phyloP scores from a whole-genome alignment of 345 rosid species.

The Syzygium jambos region DNA sequence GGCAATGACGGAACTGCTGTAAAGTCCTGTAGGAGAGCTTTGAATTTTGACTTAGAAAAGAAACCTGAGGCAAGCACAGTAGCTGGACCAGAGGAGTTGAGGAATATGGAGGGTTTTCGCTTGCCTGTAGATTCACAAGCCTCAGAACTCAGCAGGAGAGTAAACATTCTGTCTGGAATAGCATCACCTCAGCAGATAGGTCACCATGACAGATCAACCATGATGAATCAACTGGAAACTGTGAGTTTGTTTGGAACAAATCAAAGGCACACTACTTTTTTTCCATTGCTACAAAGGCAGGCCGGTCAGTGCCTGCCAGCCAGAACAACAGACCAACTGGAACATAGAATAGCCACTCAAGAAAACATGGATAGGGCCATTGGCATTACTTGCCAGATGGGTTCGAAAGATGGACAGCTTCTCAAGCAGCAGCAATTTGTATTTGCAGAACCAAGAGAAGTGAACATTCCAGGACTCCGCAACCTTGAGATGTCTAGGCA shows the following conservation, averaged over 20 bases:
- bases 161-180: constrained; percentile 6
- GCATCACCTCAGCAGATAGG: constrained; percentile 13
- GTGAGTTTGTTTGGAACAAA: constrained; percentile 10
- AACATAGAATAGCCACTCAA: constrained; percentile 4
- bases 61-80: not conserved
- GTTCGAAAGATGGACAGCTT: not conserved
- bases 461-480: constrained; percentile 14
- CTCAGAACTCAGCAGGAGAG: constrained; percentile 9
- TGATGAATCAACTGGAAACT: constrained; percentile 21
- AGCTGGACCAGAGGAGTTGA: constrained; percentile 12
- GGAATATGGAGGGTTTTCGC: not conserved
- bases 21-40: constrained; percentile 43
- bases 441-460: constrained; percentile 5
- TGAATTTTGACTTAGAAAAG: constrained; percentile 51
- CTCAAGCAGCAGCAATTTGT: not conserved
- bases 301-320: not conserved
- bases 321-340: constrained; percentile 3
- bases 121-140: constrained; percentile 11
- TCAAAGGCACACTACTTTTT: constrained; percentile 9
- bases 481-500: constrained; percentile 18
- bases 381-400: not conserved
- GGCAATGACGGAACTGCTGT: constrained; percentile 8
- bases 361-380: not conserved
- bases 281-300: constrained; percentile 4
- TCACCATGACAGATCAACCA: constrained; percentile 19